Conservation (phyloP, 108 stramenopile species). For the Bacterosira constricta region DNA sequence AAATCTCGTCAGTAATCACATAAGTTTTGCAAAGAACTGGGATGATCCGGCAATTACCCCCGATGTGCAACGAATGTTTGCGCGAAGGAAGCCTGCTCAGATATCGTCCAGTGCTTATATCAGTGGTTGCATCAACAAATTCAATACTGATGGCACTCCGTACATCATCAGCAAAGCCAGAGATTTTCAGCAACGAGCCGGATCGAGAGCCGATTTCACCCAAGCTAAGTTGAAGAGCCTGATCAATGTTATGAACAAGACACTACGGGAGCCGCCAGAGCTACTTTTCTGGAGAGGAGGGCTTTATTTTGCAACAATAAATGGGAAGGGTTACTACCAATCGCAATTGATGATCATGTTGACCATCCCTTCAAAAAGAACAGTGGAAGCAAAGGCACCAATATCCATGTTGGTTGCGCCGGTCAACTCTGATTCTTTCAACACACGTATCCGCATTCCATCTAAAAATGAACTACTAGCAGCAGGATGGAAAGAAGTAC, state of each 20-base stretch:
- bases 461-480: not conserved
- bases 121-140: not conserved
- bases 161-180: not conserved
- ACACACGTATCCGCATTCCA: not conserved
- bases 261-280: slow-evolving; percentile 1
- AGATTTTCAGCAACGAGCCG: not conserved
- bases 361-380: slow-evolving; percentile 1
- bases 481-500: slow-evolving; percentile 12
- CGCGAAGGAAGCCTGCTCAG: slow-evolving; percentile 6
- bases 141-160: not conserved
- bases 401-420: not conserved
- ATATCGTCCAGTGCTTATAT: not conserved
- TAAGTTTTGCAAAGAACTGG: slow-evolving; percentile 12
- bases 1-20: not conserved
- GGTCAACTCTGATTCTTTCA: too few species aligned
- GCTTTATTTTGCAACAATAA: slow-evolving; percentile 13
- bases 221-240: not conserved
- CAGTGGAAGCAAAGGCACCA: not conserved
- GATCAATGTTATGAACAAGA: not conserved
- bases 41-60: not conserved
- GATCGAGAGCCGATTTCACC: not conserved
- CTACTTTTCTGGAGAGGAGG: slow-evolving; percentile 21
- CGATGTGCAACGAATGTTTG: slow-evolving; percentile 13
- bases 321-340: not conserved
- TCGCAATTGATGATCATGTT: slow-evolving; percentile 22